Evolutionary conservation across 208 protist species (phyloP).

Genomic region (Acanthamoeba royreba): DNA sequence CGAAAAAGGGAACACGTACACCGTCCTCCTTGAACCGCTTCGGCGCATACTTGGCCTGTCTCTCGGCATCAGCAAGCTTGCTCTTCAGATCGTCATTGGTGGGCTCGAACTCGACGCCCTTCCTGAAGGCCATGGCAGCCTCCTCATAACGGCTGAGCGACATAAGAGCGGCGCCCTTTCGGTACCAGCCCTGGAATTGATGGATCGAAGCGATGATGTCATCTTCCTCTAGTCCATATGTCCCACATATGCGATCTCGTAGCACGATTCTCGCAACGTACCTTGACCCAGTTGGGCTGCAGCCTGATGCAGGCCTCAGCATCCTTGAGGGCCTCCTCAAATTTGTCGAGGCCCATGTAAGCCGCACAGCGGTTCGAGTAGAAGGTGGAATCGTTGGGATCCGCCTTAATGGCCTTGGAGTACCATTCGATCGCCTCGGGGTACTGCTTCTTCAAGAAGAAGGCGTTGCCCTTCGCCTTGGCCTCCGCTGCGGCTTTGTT

Average conservation of each 20-base stretch:
- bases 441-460: conserved; percentile 68
- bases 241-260: too few relatives aligned
- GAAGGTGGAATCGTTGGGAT: conserved; percentile 75
- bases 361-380: conserved; percentile 77
- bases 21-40: conserved; percentile 22
- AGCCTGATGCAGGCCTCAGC: conserved; percentile 74
- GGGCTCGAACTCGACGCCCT: conserved; percentile 54
- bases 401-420: conserved; percentile 72
- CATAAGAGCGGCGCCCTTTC: conserved; percentile 69
- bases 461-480: conserved; percentile 75
- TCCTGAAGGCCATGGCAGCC: conserved; percentile 57
- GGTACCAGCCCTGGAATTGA: conserved; percentile 67
- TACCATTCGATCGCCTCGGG: conserved; percentile 74
- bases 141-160: conserved; percentile 52
- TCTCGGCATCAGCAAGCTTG: conserved; percentile 25
- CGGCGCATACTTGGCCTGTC: neutral
- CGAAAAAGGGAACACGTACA: too few relatives aligned
- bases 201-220: too few relatives aligned
- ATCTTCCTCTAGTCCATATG: too few relatives aligned
- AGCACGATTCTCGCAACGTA: too few relatives aligned
- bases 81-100: conserved; percentile 1
- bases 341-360: conserved; percentile 62
- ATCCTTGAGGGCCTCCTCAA: conserved; percentile 69
- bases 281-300: conserved; percentile 80
- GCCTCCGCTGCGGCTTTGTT: conserved; percentile 46